phyloP scores from a whole-genome alignment of 1,139 yeast species.

The Citeromyces siamensis region DNA sequence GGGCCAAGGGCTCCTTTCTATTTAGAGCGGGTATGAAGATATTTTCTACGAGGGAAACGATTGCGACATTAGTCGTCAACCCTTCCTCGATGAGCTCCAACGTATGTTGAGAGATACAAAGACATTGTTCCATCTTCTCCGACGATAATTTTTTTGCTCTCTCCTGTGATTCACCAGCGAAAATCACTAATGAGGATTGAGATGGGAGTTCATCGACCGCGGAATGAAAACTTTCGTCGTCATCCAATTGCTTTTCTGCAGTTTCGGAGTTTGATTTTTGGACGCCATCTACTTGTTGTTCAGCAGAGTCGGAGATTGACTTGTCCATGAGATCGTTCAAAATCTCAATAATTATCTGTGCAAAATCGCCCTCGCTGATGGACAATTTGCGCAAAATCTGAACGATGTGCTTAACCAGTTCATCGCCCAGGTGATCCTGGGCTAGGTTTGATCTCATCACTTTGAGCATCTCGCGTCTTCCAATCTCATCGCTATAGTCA shows the following conservation, averaged over 20 bases:
- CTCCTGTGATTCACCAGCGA: constrained; percentile 7
- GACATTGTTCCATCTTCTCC: constrained; percentile 50
- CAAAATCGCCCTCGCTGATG: constrained; percentile 72
- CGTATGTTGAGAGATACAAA: constrained; percentile 59
- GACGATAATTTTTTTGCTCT: constrained; percentile 8
- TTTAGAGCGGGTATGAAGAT: constrained; percentile 77
- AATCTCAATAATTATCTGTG: constrained; percentile 75
- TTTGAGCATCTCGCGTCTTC: constrained; percentile 72
- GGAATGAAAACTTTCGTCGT: constrained; percentile 5
- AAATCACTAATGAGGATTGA: constrained; percentile 8
- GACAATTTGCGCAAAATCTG: constrained; percentile 61
- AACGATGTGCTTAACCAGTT: constrained; percentile 43
- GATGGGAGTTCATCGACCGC: constrained; percentile 4
- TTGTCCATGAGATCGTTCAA: constrained; percentile 67
- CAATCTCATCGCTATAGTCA: constrained; percentile 87
- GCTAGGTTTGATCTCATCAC: constrained; percentile 53
- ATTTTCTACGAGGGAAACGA: constrained; percentile 63
- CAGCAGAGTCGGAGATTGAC: no score
- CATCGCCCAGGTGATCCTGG: constrained; percentile 40
- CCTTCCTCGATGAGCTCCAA: constrained; percentile 58
- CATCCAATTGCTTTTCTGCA: constrained; percentile 5
- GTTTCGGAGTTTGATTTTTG: constrained; percentile 3
- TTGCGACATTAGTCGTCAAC: constrained; percentile 49
- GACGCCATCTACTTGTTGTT: constrained; percentile 15
- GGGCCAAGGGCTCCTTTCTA: constrained; percentile 42